Evolutionary conservation across 495 filamentous ascomycete species (phyloP), one percentile per base, ranked within the genome.

Genomic region (Aspergillus leporis): DNA sequence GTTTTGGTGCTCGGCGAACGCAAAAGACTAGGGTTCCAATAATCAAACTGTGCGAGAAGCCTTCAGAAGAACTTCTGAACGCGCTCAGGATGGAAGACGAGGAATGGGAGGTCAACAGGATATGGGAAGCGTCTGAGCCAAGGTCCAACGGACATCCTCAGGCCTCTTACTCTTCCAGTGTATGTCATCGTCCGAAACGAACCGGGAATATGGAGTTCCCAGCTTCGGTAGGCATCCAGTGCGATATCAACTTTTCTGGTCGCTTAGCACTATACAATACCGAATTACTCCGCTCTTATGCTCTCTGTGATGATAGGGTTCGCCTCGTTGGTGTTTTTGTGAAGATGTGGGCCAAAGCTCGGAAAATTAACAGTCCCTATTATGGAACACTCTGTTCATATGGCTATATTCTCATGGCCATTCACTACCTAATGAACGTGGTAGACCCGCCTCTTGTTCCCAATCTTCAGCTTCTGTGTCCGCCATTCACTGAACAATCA

Each of bases 371-470:
- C 71, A 83, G 80, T 53, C 83, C 88, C n/a, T 94, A 91, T 66
- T 83, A 84, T 41, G 91, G 91, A 51, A 93, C 90, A 0, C 78
- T 95, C 34, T 90, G 87, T 64, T 90, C 87, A 54, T 95, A 95
- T 68, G 91, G 91, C 48, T 95, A 92, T 70, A 89, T 91, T n/a
- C 77, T 95, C 7, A 93, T 95, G 89, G 86, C 90, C n/a, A 74
- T 95, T n/a, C 91, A 95, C 67, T 94, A 92, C 62, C 85, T 95
- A 31, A 79, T 91, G 60, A 93, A 95, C 63, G 66, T 94, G 53
- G 88, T 83, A 14, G 72, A 82, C 34, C 91, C 91, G 4, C 88
- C 90, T 38, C 85, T 95, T n/a, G 80, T 87, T 45, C 89, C 86
- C 0, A 95, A 95, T 66, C 78, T 95, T 9, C 91, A 94, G 68